A percentile compares a stretch with the other conserved stretches of the same genome.
Conservation (phyloP, 2,329 filamentous ascomycete genomes). For the Madurella fahalii region DNA sequence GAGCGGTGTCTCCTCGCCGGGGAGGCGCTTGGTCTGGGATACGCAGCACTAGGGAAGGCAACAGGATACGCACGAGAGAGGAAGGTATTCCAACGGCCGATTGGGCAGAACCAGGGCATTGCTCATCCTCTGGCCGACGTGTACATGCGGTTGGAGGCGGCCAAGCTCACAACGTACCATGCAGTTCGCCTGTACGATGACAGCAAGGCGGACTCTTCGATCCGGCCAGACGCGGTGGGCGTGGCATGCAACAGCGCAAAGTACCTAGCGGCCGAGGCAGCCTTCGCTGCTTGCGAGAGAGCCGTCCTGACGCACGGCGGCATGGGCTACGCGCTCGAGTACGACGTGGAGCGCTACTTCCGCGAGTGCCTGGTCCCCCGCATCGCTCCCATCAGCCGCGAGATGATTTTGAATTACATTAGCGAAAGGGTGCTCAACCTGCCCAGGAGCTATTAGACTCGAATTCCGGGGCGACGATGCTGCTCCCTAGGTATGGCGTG, state of each 20-base stretch:
- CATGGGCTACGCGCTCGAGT: constrained; percentile 63
- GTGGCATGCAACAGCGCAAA: constrained; percentile 67
- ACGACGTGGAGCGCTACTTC: constrained; percentile 62
- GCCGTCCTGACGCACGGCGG: constrained; percentile 57
- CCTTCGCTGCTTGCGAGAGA: constrained; percentile 58
- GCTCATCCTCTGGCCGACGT: constrained; percentile 62
- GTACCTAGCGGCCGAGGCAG: constrained; percentile 63
- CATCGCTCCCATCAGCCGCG: constrained; percentile 61
- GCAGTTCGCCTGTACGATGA: constrained; percentile 60
- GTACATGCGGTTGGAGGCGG: constrained; percentile 62
- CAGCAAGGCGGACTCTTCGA: constrained; percentile 45
- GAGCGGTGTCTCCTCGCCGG: constrained; percentile 72
- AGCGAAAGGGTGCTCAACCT: constrained; percentile 63
- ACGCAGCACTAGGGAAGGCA: constrained; percentile 62
- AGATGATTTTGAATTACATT: constrained; percentile 75
- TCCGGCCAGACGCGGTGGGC: constrained; percentile 55
- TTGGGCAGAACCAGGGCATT: constrained; percentile 63
- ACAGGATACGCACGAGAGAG: constrained; percentile 63
- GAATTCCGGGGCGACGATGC: no score
- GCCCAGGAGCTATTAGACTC: constrained; percentile 60
- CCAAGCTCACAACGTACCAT: constrained; percentile 62
- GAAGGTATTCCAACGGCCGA: constrained; percentile 60
- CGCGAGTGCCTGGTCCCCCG: constrained; percentile 62
- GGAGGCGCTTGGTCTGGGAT: constrained; percentile 75
- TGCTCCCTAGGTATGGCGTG: no score